A percentile compares a stretch with the other conserved stretches of the same genome.
Conservation (phyloP, 345 rosid genomes). For the Brassica cretica region DNA sequence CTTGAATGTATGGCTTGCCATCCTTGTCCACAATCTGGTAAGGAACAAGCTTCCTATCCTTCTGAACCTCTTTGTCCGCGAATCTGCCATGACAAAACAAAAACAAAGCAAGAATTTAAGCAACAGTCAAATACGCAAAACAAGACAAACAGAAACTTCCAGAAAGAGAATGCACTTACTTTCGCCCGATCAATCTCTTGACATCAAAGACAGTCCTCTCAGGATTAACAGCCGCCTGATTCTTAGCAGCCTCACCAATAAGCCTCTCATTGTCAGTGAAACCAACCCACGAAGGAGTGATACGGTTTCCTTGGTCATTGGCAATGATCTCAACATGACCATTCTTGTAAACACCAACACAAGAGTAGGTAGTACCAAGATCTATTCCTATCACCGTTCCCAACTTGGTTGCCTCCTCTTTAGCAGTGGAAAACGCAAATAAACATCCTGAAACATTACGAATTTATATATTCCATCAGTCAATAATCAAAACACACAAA, state of each 20-base stretch:
- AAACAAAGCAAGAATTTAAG: background rate
- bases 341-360: constrained; percentile 96
- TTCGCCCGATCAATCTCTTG: constrained; percentile 94
- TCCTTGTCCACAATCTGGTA: constrained; percentile 90
- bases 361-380: constrained; percentile 93
- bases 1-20: constrained; percentile 93
- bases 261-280: constrained; percentile 91
- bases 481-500: constrained; percentile 63
- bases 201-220: constrained; percentile 93
- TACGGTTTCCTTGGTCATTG: constrained; percentile 97
- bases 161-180: constrained; percentile 42
- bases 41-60: constrained; percentile 87
- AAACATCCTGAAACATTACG: constrained; percentile 43
- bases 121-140: background rate
- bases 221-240: constrained; percentile 83
- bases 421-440: constrained; percentile 51
- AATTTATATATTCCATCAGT: background rate
- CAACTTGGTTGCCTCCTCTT: constrained; percentile 69
- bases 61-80: constrained; percentile 92
- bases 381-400: constrained; percentile 96
- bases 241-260: constrained; percentile 98
- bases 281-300: constrained; percentile 97
- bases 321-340: constrained; percentile 98
- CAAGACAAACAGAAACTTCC: background rate
- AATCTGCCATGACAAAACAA: constrained; percentile 47